Evolutionary conservation across 805 yeast genomes (phyloP), one percentile per base, ranked within the genome.

Genomic region (Candida orba): DNA sequence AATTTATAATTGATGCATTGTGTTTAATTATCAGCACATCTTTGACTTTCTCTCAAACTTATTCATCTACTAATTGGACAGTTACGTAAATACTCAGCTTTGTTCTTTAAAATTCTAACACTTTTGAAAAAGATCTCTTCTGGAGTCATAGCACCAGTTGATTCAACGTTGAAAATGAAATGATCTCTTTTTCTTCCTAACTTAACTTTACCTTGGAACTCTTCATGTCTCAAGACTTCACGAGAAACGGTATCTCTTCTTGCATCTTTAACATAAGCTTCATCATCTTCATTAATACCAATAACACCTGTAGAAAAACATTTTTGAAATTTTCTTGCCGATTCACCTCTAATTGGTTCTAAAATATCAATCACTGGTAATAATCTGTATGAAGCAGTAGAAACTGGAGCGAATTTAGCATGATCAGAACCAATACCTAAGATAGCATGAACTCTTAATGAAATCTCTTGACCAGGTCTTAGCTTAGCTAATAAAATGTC

Each of bases 171-270:
- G 71, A 88, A 93, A 41, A 93, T 86, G 64, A 93, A 93, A 57
- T 93, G 96, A 62, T 85, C 93, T 64, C 96, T 81, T 53, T 75
- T 75, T 66, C 99, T 80, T 36, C 98, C 99, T 43, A 93, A 73
- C 64, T 84, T 84, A 44, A 93, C 97, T 56, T 86, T 85, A 34
- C 84, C 95, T 38, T 81, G 72, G 57, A 93, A 93, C 63, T 93
- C 96, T 41, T 79, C 84, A 64, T 93, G 96, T 65, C 99, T 80
- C 54, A 93, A 73, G 12, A 90, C 97, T 66, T 93, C 99, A 66
- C 99, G 79, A 6, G 96, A 87, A 34, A 93, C 99, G 1, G 99
- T 93, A 65, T 93, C 99, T 59, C 79, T 85, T 71, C 99, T 79
- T 3, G 97, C 79, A 66, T 93, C 96, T 50, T 80, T 75, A 13